Base-by-base conservation (phyloP, 2,329 filamentous ascomycete species). In the Colletotrichum gigasporum region DNA sequence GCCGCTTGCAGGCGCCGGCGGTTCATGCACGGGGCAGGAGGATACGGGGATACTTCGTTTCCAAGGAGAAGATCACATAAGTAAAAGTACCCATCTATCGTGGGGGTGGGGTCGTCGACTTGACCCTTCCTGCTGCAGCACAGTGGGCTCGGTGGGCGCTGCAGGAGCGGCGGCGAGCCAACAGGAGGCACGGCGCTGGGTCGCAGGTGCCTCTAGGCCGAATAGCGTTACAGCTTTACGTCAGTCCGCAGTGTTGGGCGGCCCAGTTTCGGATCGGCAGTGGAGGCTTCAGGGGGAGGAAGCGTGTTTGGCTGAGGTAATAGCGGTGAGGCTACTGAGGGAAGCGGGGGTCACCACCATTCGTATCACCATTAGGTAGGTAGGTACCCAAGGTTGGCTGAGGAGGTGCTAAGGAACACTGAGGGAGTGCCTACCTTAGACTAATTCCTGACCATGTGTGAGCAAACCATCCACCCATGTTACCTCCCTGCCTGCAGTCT, bases 1-100 rank as follows among this genome's bases (percentile, higher is more conserved):
- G 56, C 62, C 62, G 62, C 62, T 62, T 65, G 20, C 62, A 14
- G 62, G 37, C 56, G 41, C 18, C 34, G 37, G 35, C 34, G 30
- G 56, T 45, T 61, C 28, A 55, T 61, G 62, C 62, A 42, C 16
- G 41, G 16, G 44, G 41, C 24, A 32, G 37, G n/a, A 41, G 20
- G 39, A 53, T 64, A 64, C n/a, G 11, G 10, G 4, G 41, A 16
- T 61, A 61, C 60, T 47, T 55, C n/a, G n/a, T n/a, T n/a, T n/a
- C n/a, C n/a, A n/a, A n/a, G n/a, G n/a, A n/a, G n/a, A n/a, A n/a
- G n/a, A 42, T 28, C 16, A 11, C 32, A n/a, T n/a, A n/a, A n/a
- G n/a, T n/a, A n/a, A 5, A 45, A 18, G 41, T 58, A 20, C 4
- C 22, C 11, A 16, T 45, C 34, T 65, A 65, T 65, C 62, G 62